A percentile compares a stretch with the other conserved stretches of the same genome.
phyloP scores from a whole-genome alignment of 2,329 filamentous ascomycete species.

The Verticillium zaregamsianum region DNA sequence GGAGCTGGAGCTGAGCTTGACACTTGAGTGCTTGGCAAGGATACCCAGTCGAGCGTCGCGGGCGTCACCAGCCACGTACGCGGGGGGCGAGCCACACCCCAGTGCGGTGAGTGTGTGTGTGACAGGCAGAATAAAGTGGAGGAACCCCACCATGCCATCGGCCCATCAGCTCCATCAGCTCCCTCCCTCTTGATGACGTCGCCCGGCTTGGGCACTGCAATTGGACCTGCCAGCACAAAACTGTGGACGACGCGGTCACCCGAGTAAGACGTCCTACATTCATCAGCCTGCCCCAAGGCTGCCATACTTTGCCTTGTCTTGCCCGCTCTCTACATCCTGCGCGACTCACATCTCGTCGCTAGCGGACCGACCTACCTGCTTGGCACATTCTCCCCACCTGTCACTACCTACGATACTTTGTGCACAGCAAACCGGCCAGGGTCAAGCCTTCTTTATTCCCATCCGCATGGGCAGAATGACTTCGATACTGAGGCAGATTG shows the following conservation, averaged over 20 bases:
- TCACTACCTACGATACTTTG: background rate
- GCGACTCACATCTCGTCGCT: background rate
- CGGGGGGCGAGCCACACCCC: background rate
- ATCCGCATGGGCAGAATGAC: conserved; percentile 43
- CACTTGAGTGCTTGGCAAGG: background rate
- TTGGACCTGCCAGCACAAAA: background rate
- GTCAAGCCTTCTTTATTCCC: background rate
- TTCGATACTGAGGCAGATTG: conserved; percentile 81
- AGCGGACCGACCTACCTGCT: background rate
- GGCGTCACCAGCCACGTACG: background rate
- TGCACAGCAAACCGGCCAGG: background rate
- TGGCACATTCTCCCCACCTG: background rate
- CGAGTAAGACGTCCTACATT: background rate
- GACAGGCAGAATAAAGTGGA: background rate
- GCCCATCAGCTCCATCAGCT: background rate
- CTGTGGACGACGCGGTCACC: background rate
- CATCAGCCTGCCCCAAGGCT: background rate
- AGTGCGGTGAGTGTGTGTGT: no score
- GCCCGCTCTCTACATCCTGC: background rate
- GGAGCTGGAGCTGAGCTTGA: background rate
- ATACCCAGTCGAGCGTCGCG: background rate
- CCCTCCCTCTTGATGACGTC: background rate
- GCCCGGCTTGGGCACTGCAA: background rate
- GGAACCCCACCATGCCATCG: background rate
- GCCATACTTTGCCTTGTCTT: background rate